Conservation (phyloP, 2,329 filamentous ascomycete species). For the Colletotrichum cereale region DNA sequence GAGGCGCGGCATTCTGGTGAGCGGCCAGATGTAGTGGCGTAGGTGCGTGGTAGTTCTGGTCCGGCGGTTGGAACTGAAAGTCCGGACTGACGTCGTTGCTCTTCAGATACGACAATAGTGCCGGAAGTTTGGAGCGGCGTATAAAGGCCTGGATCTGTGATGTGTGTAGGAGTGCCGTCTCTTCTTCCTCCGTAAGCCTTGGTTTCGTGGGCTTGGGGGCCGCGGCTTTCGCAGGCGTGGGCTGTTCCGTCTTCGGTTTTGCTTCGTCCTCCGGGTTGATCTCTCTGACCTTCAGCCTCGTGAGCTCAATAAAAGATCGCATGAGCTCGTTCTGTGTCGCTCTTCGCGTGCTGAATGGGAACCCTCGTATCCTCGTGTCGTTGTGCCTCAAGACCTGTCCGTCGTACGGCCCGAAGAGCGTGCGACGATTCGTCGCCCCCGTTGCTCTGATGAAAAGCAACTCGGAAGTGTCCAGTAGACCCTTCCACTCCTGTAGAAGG, state of each 20-base stretch:
- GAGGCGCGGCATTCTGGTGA: conserved; percentile 79
- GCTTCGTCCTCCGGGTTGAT: conserved; percentile 75
- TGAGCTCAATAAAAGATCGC: conserved; percentile 94
- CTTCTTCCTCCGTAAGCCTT: conserved; percentile 85
- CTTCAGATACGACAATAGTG: conserved; percentile 84
- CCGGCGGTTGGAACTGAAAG: conserved; percentile 80
- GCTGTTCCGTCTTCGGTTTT: conserved; percentile 56
- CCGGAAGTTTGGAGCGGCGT: conserved; percentile 89
- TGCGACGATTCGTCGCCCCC: conserved; percentile 86
- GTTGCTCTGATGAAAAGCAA: conserved; percentile 91
- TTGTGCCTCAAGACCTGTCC: conserved; percentile 84
- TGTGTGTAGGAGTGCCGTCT: conserved; percentile 85
- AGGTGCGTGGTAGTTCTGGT: conserved; percentile 82
- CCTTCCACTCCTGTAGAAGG: conserved; percentile 86
- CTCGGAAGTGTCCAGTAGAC: conserved; percentile 84
- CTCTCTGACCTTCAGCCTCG: conserved; percentile 85
- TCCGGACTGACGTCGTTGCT: conserved; percentile 78
- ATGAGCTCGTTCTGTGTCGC: conserved; percentile 96
- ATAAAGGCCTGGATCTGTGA: conserved; percentile 90
- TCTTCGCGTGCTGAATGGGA: conserved; percentile 92
- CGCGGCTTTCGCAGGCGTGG: conserved; percentile 51
- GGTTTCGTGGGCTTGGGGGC: conserved; percentile 64
- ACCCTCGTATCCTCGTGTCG: conserved; percentile 84
- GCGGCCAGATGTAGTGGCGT: conserved; percentile 90
- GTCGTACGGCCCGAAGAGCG: conserved; percentile 92